Evolutionary conservation across 768 basidiomycete genomes (phyloP).

Genomic region (Tricholoma terreum): DNA sequence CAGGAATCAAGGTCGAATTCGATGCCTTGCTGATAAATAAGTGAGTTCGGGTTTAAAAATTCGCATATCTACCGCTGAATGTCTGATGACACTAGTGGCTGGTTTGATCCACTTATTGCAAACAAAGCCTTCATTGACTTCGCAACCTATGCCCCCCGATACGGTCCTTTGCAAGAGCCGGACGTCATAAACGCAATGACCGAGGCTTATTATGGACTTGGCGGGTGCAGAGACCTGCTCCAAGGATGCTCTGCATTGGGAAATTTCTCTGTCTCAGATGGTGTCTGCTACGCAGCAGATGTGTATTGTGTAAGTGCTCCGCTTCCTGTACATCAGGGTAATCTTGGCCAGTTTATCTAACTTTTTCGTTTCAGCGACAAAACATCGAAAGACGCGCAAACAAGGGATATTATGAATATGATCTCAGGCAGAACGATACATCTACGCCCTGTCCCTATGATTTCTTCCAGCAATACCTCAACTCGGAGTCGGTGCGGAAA

Average conservation of each 20-base stretch:
- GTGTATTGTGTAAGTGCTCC: conserved; percentile 48
- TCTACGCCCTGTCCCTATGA: conserved; percentile 42
- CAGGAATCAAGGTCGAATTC: conserved; percentile 50
- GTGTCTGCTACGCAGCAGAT: conserved; percentile 49
- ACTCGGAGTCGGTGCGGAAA: conserved; percentile 30
- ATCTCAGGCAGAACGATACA: conserved; percentile 51
- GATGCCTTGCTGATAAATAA: conserved; percentile 66
- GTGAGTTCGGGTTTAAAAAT: no score
- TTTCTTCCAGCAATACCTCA: conserved; percentile 49
- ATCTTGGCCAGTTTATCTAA: neutral
- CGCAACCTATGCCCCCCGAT: conserved; percentile 60
- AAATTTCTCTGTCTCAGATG: conserved; percentile 39
- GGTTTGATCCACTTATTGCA: conserved; percentile 62
- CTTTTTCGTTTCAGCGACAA: conserved; percentile 36
- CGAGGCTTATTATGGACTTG: conserved; percentile 40
- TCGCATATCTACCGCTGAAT: no score
- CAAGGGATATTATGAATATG: conserved; percentile 47
- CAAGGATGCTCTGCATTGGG: conserved; percentile 57
- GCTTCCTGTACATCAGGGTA: neutral
- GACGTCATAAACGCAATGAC: conserved; percentile 43
- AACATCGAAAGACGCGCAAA: conserved; percentile 52
- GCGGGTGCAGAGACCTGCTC: conserved; percentile 55
- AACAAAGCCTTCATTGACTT: conserved; percentile 59
- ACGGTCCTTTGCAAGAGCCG: conserved; percentile 56
- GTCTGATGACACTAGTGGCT: no score